Evolutionary conservation across 306 rosid species (phyloP), one percentile per base, ranked within the genome.

Genomic region (Corylus avellana): DNA sequence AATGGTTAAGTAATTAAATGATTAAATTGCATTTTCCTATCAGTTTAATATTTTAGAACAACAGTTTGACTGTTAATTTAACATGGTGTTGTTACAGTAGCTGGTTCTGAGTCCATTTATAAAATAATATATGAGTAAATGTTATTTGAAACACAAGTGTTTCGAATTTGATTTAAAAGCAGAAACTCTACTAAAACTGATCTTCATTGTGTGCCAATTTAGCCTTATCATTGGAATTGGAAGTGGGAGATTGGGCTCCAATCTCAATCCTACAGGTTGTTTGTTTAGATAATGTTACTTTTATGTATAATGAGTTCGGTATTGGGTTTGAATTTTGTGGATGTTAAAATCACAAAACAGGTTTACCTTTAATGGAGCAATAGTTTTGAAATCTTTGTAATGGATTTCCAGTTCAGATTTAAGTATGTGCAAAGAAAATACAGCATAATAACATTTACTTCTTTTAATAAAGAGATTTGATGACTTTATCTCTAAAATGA

Each of bases 401-500:
- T 6, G 46, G 18, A 63, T 25, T 63, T 63, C 46, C 64, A n/a
- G 29, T 58, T 58, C 32, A 58, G 64, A 58, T 22, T 55, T 29
- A 61, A 61, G 14, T 37, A 16, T 18, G 17, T 63, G 39, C 39
- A 63, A 63, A 63, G 3, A 7, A 59, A 64, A 32, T 8, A 56
- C 3, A n/a, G 61, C 22, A 17, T 56, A 16, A 64, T 64, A 5
- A 35, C 25, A 35, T 20, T 58, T 25, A 3, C 12, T 27, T 42
- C 16, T 17, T 17, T 14, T 8, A 3, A 1, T 67, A 16, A 8
- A 18, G 25, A 18, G 67, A 64, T 64, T 64, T 37, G 29, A 42
- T 67, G n/a, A 51, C 76, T 35, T 54, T 54, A 17, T 55, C 22
- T 22, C 49, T 80, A 64, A 78, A 42, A 16, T 78, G 64, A 66